These are phyloP conservation scores for Microcos paniculata DNA, from an alignment of 345 rosid genomes.

Conservation along the genomic window DNA sequence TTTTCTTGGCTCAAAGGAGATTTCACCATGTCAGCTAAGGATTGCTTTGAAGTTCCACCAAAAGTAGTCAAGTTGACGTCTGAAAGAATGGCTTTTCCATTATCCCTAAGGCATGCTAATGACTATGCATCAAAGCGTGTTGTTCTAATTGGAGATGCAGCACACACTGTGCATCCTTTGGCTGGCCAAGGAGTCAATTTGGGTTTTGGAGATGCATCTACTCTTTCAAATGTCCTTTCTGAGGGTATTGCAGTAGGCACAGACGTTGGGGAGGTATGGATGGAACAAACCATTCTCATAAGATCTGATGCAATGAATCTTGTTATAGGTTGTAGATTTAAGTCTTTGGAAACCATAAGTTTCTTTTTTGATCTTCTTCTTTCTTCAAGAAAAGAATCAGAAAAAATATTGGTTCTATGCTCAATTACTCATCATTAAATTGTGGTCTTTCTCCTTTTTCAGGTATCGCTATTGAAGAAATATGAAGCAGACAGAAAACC, in stretches of 20 bases:
- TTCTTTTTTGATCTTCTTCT: neutral
- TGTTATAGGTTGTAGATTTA: neutral
- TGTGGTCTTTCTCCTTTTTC: conserved; percentile 6
- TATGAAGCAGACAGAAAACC: conserved; percentile 87
- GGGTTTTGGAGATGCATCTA: conserved; percentile 82
- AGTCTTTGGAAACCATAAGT: neutral
- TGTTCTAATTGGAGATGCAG: conserved; percentile 88
- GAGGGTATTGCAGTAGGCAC: conserved; percentile 81
- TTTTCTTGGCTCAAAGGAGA: conserved; percentile 65
- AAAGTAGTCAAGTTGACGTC: conserved; percentile 74
- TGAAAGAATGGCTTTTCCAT: conserved; percentile 79
- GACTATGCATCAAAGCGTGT: conserved; percentile 64
- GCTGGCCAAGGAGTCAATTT: conserved; percentile 98
- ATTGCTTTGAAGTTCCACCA: conserved; percentile 76
- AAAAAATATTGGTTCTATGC: neutral
- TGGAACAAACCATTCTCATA: conserved; percentile 2
- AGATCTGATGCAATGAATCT: neutral
- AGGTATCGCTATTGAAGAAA: conserved; percentile 58
- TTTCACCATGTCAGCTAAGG: conserved; percentile 41
- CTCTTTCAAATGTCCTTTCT: conserved; percentile 67
- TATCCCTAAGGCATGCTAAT: conserved; percentile 78
- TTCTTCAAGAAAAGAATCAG: neutral
- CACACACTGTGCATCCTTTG: conserved; percentile 92
- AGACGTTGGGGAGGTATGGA: conserved; percentile 82
- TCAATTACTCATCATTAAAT: neutral